Base-by-base conservation (phyloP, 192 early-diverging fungal genomes). In the Entophlyctis luteolus region DNA sequence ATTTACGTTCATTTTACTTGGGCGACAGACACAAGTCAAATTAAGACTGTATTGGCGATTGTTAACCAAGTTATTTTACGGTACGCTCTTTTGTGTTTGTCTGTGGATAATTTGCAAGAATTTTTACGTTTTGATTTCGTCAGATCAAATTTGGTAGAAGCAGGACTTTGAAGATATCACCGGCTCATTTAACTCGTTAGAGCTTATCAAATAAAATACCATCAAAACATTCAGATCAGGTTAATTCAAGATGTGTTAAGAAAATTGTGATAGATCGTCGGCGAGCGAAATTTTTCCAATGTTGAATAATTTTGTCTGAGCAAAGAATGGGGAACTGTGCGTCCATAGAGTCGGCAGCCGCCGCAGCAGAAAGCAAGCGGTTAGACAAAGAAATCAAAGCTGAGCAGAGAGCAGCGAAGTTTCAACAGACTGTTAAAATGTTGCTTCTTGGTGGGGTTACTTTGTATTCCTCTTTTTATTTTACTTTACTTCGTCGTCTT, bases 1-100 rank as follows among this genome's bases (percentile, higher is more conserved):
- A 80, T 77, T 55, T 84, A 86, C 68, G 73, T 79, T 39, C 84
- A 86, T 68, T 83, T 80, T 52, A 86, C 84, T 23, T 86, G 80
- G 58, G 84, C 84, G 2, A 86, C 84, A 23, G 84, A 86, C 69
- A 86, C 84, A 10, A 76, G 59, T 32, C 80, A 85, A 59, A 77
- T 85, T 53, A 70, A 73, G 60, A 79, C 76, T 42, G 81, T 84
- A 31, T 69, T 85, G 58, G 75, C 74, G 46, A 80, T 81, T 33
- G 81, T 80, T 12, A 81, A 77, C 62, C 75, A 69, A 38, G 81
- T 80, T 55, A 79, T 84, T 53, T 46, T 84, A 38, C n/a, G 60
- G 70, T 71, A 36, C 20, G 67, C n/a, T 6, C 8, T 14, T 28
- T 6, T 22, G 18, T 20, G 2, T n/a, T 8, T 45, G 27, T n/a